Percentiles rank a stretch among this genome's conserved stretches.
Conservation (phyloP, 2,329 filamentous ascomycete genomes). For the Dactylellina haptotyla region DNA sequence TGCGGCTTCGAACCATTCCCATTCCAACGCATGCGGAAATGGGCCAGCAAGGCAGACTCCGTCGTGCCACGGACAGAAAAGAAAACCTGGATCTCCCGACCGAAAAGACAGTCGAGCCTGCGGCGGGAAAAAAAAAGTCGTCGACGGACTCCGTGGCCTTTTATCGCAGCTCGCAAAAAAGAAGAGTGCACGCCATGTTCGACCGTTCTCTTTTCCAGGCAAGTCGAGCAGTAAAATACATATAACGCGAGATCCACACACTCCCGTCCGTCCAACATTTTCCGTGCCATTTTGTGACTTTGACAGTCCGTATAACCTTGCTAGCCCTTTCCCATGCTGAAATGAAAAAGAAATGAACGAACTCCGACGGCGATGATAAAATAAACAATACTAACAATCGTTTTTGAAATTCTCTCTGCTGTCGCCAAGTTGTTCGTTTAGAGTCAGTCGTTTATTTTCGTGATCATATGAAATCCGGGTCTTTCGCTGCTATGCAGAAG, state of each 20-base stretch:
- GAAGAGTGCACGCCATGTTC: conserved; percentile 51
- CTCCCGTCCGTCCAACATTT: conserved; percentile 40
- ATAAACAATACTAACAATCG: conserved; percentile 49
- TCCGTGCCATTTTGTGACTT: conserved; percentile 28
- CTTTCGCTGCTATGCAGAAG: no score
- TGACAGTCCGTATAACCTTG: conserved; percentile 47
- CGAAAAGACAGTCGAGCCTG: conserved; percentile 48
- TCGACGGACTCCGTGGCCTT: conserved; percentile 37
- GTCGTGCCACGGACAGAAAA: conserved; percentile 50
- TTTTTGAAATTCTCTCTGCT: conserved; percentile 13
- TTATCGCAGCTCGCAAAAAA: conserved; percentile 31
- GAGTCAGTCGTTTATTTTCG: no score
- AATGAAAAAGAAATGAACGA: no score
- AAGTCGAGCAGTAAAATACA: conserved; percentile 46
- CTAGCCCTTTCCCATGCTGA: conserved; percentile 31
- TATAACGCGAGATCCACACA: conserved; percentile 49
- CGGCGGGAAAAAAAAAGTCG: conserved; percentile 27
- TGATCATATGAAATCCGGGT: no score
- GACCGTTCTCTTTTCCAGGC: conserved; percentile 40
- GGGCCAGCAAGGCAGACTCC: conserved; percentile 50
- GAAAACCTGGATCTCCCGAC: conserved; percentile 45
- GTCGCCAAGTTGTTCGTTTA: conserved; percentile 19
- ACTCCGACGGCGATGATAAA: conserved; percentile 15
- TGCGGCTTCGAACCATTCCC: conserved; percentile 27
- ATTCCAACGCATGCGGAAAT: conserved; percentile 47